Evolutionary conservation across 1,284 basidiomycete genomes (phyloP), one percentile per base, ranked within the genome.

Genomic region (Apiotrichum brassicae): DNA sequence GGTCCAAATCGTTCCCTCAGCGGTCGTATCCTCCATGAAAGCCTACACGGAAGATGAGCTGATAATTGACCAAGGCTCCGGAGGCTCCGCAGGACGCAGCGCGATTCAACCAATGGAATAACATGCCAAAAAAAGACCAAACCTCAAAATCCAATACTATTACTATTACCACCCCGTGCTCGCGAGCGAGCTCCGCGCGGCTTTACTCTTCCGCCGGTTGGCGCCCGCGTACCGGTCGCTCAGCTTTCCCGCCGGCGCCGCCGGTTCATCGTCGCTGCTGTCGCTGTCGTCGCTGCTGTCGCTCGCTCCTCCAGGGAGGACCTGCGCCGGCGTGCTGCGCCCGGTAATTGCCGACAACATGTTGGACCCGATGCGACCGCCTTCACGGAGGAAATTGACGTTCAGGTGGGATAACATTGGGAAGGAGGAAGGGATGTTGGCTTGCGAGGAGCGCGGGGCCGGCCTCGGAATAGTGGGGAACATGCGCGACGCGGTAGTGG

Each of bases 311-410:
- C 24, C 38, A 25, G 19, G 25, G 26, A 12, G 37, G 24, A 14
- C 24, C 16, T 18, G 13, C 33, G 16, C 34, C 47, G n/a, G n/a
- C n/a, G n/a, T n/a, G n/a, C n/a, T n/a, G n/a, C n/a, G n/a, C n/a
- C n/a, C n/a, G 3, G 41, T 43, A 3, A 43, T 26, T n/a, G 34
- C 40, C 14, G 43, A 28, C 23, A 35, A 22, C 32, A 42, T 24
- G 7, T 14, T 19, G 14, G 38, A 18, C n/a, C 34, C 41, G 16
- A 49, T 33, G 11, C 28, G 19, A n/a, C 28, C 23, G 30, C 51
- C 45, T 28, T 47, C 38, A 6, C 57, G 43, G 13, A 59, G 42
- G 1, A 41, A 22, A 3, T 59, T 54, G 33, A 53, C 53, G 11
- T 49, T 50, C 4, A 59, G 38, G 6, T 30, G 33, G 18, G 41